Base-by-base conservation (phyloP, 371 early-diverging fungal genomes). In the Encephalitozoon hellem region DNA sequence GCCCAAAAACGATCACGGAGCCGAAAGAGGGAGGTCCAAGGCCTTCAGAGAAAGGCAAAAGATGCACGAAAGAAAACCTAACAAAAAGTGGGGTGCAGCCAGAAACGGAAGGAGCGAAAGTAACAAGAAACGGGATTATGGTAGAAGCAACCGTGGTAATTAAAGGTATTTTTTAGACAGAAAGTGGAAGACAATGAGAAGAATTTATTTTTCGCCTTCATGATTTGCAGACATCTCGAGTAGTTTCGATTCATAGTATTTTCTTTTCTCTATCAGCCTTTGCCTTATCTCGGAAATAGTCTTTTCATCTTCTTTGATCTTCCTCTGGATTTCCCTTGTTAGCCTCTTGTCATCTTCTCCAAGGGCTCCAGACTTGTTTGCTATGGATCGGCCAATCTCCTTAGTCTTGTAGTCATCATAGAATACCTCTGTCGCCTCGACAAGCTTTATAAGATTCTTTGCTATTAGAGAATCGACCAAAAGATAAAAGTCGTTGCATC, bases 371-470 rank as follows among this genome's bases (percentile, higher is more conserved):
- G 59, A 18, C 12, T 59, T 38, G 38, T 21, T 59, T 4, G 59
- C 18, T 38, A 59, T 38, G 11, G 59, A 30, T 28, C n/a, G 5
- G 34, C 59, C 59, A n/a, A 59, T 59, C 34, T 59, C 34, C n/a
- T 26, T 15, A 47, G 73, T 65, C 4, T 72, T 74, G 47, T 59
- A 79, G 9, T 51, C 64, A 38, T 76, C 69, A 53, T 84, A 84
- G 65, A 66, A 80, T 25, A 66, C 42, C 43, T 84, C 84, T 23
- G 84, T 84, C 21, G 67, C 55, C 51, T 80, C 72, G 0, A 77
- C 74, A 23, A 81, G 67, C 15, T 74, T 77, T 32, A 77, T 74
- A 11, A 77, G 23, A 30, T 76, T 77, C 55, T 74, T 68, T 51
- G 73, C 63, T 42, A 84, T 78, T 9, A 84, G 28, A 11, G 75